Conservation (phyloP, 2,329 filamentous ascomycete species). For the Diplodia sapinea region DNA sequence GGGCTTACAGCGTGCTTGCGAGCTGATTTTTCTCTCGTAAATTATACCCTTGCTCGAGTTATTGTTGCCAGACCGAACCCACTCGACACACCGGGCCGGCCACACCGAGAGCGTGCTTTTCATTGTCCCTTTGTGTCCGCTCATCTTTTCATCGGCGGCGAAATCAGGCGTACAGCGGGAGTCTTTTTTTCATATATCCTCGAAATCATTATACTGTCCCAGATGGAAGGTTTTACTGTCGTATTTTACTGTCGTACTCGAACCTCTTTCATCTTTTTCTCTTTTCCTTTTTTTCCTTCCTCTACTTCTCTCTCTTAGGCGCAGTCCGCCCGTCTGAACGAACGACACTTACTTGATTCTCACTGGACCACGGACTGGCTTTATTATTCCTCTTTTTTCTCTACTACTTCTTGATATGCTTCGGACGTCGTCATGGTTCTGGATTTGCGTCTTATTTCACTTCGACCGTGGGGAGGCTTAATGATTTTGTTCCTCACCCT, state of each 20-base stretch:
- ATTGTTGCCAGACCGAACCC: not conserved
- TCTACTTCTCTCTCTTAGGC: not conserved
- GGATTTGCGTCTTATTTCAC: not conserved
- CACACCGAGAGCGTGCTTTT: not conserved
- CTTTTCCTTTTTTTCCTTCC: no score
- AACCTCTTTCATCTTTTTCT: no score
- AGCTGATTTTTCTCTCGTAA: not conserved
- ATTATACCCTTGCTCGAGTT: conserved; percentile 10
- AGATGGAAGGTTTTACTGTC: not conserved
- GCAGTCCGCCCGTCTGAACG: not conserved
- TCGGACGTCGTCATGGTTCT: conserved; percentile 1
- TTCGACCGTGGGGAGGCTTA: not conserved
- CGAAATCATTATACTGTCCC: not conserved
- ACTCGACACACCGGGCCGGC: not conserved
- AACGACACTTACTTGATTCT: not conserved
- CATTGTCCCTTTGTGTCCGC: not conserved
- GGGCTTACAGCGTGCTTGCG: conserved; percentile 3
- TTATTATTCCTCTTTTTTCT: not conserved
- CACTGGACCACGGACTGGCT: not conserved
- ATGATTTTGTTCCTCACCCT: not conserved
- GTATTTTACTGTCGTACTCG: not conserved
- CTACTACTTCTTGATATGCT: not conserved
- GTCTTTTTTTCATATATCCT: not conserved
- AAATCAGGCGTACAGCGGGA: not conserved
- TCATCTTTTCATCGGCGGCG: not conserved